Conservation (phyloP, 768 basidiomycete genomes). For the Lanmaoa rubissima region DNA sequence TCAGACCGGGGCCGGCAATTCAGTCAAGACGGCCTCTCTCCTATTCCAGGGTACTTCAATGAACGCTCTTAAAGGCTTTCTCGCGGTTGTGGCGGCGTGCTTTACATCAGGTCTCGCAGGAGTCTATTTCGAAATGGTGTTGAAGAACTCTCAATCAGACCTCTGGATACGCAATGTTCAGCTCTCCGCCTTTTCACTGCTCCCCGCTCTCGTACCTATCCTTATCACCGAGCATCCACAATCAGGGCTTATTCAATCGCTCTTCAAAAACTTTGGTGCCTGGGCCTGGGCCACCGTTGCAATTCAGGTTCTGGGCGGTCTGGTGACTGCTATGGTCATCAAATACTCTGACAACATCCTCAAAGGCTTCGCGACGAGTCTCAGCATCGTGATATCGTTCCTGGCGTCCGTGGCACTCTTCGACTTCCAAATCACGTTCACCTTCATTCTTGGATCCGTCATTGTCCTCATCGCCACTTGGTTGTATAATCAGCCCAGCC, state of each 20-base stretch:
- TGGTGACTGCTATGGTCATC: constrained; percentile 92
- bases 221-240: constrained; percentile 49
- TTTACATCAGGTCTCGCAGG: constrained; percentile 95
- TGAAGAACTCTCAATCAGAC: constrained; percentile 86
- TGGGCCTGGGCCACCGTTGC: constrained; percentile 92
- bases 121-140: constrained; percentile 97
- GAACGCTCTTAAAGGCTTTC: constrained; percentile 81
- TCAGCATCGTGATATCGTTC: constrained; percentile 95
- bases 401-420: constrained; percentile 88
- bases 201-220: constrained; percentile 83
- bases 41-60: constrained; percentile 52
- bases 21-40: constrained; percentile 28
- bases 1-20: constrained; percentile 44
- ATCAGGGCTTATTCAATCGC: constrained; percentile 42
- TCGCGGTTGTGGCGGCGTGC: constrained; percentile 88
- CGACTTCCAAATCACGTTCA: constrained; percentile 80
- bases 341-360: constrained; percentile 90
- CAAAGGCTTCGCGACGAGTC: constrained; percentile 93
- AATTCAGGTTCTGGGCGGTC: constrained; percentile 88
- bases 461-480: constrained; percentile 88
- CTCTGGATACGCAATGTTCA: constrained; percentile 98
- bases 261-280: constrained; percentile 83
- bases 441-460: constrained; percentile 80
- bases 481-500: constrained; percentile 77
- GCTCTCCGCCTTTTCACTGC: constrained; percentile 88